Evolutionary conservation across 106 monocot genomes (phyloP).

Genomic region (Platanthera zijinensis): DNA sequence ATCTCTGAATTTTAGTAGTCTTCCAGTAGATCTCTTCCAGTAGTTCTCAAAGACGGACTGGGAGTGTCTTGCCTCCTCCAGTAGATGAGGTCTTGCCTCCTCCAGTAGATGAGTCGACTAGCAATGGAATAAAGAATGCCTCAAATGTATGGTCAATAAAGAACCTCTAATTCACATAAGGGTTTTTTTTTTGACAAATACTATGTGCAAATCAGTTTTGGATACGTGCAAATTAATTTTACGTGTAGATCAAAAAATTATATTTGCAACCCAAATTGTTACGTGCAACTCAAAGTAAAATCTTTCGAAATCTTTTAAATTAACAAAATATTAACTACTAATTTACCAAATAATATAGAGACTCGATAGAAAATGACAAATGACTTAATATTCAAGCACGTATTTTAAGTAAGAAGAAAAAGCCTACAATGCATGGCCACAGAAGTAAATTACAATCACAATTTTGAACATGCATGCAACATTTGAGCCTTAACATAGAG

Average conservation of each 20-base stretch:
- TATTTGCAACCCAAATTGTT: slow-evolving; percentile 15
- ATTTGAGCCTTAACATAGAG: no score
- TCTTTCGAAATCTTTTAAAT: no score
- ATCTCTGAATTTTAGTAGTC: slow-evolving; percentile 19
- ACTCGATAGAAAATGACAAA: background rate
- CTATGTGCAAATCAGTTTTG: no score
- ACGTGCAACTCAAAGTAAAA: no score
- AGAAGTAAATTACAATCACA: no score
- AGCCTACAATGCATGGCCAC: no score
- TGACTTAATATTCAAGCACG: no score
- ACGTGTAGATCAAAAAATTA: no score
- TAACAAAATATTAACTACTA: slow-evolving; percentile 7
- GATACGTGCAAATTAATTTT: background rate
- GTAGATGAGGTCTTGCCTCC: no score
- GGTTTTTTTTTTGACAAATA: background rate
- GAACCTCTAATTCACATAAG: background rate
- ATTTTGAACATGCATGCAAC: no score
- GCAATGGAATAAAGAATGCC: slow-evolving; percentile 18
- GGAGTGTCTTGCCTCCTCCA: slow-evolving; percentile 47
- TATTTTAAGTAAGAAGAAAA: no score
- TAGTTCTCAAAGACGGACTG: slow-evolving; percentile 40
- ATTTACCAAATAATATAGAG: background rate
- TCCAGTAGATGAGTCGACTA: no score
- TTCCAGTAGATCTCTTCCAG: slow-evolving; percentile 31
- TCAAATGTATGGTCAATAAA: slow-evolving; percentile 7